Percentiles rank a stretch among this genome's conserved stretches.
phyloP scores from a whole-genome alignment of 805 yeast species.

The Lachancea dasiensis region DNA sequence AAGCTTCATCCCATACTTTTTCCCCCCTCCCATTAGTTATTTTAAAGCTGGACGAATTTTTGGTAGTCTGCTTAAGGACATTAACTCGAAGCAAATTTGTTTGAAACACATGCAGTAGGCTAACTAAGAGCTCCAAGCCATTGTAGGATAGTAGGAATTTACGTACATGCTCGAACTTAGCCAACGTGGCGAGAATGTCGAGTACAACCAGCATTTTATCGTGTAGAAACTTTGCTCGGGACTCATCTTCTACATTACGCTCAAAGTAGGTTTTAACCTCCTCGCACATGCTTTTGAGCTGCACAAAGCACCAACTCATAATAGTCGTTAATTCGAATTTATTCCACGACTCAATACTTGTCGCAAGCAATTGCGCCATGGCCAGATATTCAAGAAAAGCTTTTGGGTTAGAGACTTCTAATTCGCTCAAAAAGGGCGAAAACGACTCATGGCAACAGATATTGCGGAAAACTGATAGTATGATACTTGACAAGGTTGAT shows the following conservation, averaged over 20 bases:
- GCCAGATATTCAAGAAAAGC: slow-evolving; percentile 19
- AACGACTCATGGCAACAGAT: slow-evolving; percentile 34
- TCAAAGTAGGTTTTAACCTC: slow-evolving; percentile 26
- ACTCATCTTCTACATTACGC: slow-evolving; percentile 11
- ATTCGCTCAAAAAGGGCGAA: slow-evolving; percentile 24
- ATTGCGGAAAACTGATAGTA: slow-evolving; percentile 25
- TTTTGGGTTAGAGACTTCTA: slow-evolving; percentile 11
- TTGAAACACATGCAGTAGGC: slow-evolving; percentile 31
- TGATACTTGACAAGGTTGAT: slow-evolving; percentile 12
- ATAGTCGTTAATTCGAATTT: slow-evolving; percentile 35
- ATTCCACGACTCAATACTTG: slow-evolving; percentile 36
- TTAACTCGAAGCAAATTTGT: slow-evolving; percentile 30
- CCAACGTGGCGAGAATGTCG: slow-evolving; percentile 32
- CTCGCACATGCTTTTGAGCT: slow-evolving; percentile 22
- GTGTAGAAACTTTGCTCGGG: slow-evolving; percentile 25
- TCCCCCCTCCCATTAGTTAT: slow-evolving; percentile 21
- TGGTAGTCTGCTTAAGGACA: slow-evolving; percentile 23
- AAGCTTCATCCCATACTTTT: slow-evolving; percentile 29
- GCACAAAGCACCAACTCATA: slow-evolving; percentile 35
- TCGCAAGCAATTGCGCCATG: slow-evolving; percentile 31
- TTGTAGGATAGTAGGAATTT: slow-evolving; percentile 34
- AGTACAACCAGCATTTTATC: slow-evolving; percentile 25
- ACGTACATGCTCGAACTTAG: slow-evolving; percentile 33
- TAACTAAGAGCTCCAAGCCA: slow-evolving; percentile 33
- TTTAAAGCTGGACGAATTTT: slow-evolving; percentile 19